phyloP scores from a whole-genome alignment of 306 rosid genomes.

The Hylodesmum podocarpum region DNA sequence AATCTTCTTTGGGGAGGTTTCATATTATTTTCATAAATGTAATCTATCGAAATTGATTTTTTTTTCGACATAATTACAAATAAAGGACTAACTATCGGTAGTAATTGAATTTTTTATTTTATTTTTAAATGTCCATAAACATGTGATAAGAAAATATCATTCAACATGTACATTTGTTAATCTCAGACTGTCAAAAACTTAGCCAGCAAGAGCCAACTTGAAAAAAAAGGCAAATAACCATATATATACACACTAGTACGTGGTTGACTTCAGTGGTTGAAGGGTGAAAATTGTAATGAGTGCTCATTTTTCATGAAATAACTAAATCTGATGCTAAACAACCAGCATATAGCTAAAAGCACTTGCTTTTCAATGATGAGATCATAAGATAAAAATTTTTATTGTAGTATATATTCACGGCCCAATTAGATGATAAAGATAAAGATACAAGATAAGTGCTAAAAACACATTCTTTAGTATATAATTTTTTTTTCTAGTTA shows the following conservation, averaged over 20 bases:
- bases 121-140: not conserved
- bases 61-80: no score
- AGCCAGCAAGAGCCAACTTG: conserved; percentile 8
- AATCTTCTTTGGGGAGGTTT: not conserved
- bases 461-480: no score
- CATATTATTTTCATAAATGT: not conserved
- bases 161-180: no score
- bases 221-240: not conserved
- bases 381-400: not conserved
- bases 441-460: no score
- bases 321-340: not conserved
- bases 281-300: not conserved
- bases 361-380: not conserved
- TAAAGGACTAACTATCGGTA: no score
- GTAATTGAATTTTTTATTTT: no score
- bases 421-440: not conserved
- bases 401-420: not conserved
- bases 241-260: no score
- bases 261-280: not conserved
- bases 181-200: not conserved
- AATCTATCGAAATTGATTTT: not conserved
- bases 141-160: no score
- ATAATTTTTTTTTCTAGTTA: no score
- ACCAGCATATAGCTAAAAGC: not conserved
- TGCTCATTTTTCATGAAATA: not conserved